These are phyloP conservation scores for Mortierella sp. DNA, from an alignment of 371 early-diverging fungal genomes.

Conservation along the genomic window DNA sequence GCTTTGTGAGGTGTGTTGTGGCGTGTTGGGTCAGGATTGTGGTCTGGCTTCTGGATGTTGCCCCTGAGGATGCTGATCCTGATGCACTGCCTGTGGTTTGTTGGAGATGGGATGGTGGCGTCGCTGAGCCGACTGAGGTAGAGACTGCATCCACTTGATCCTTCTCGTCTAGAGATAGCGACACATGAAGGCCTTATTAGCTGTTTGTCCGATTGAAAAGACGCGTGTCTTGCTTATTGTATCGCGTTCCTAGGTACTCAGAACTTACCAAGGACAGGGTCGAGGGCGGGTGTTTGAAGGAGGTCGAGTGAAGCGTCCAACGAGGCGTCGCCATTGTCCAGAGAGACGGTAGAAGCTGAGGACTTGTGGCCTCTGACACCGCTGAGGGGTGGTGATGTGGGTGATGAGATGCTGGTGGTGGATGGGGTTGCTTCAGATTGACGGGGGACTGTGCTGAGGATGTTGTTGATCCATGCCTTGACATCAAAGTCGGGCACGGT, in stretches of 20 bases:
- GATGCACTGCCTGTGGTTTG: not conserved
- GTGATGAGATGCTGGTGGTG: not conserved
- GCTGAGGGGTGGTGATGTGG: constrained; percentile 9
- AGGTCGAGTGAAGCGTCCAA: constrained; percentile 44
- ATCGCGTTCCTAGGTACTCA: not conserved
- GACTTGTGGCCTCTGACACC: constrained; percentile 8
- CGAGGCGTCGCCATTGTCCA: constrained; percentile 30
- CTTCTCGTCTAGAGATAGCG: constrained; percentile 9
- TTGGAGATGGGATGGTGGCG: constrained; percentile 3
- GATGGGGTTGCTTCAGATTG: constrained; percentile 16
- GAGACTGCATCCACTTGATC: constrained; percentile 12
- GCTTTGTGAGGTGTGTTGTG: constrained; percentile 52
- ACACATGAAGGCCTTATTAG: not conserved
- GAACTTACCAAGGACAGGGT: constrained; percentile 47
- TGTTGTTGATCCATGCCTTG: constrained; percentile 75
- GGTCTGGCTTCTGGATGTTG: constrained; percentile 47
- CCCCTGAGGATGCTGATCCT: constrained; percentile 8
- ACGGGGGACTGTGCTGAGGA: constrained; percentile 41
- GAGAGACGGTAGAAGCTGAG: constrained; percentile 15
- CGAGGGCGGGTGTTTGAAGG: constrained; percentile 45
- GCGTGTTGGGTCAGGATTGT: constrained; percentile 46
- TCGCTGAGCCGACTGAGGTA: not conserved
- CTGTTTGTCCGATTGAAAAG: not conserved
- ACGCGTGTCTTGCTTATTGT: not conserved
- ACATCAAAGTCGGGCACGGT: constrained; percentile 66